Evolutionary conservation across 108 stramenopile species (phyloP), one percentile per base, ranked within the genome.

Genomic region (Cyclotella choctawhatcheeana): DNA sequence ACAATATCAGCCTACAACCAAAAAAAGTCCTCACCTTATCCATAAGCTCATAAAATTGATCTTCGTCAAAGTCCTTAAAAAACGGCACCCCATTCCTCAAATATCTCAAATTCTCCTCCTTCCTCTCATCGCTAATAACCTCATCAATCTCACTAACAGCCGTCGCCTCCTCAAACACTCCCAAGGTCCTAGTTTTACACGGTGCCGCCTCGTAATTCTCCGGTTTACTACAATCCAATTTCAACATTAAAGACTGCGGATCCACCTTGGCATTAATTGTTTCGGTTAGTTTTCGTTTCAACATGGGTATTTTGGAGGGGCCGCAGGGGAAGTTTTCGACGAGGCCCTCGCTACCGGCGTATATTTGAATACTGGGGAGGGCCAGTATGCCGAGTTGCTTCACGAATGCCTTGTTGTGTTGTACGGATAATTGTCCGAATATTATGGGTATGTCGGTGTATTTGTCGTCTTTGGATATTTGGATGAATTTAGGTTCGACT

Each of bases 301-400:
- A 74, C 66, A 92, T 88, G 34, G 91, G 90, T 10, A 93, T 82
- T 58, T 95, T 95, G 43, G 82, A 84, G 0, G 94, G 94, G n/a
- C 94, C 94, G 65, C 94, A 95, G 37, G 94, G 91, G 64, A 95
- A 95, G 27, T 80, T 91, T 66, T 95, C 94, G 29, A 86, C 80
- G 16, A 86, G 53, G 2, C 84, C 79, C 29, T 74, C 67, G 44
- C 62, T 52, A 6, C 81, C 77, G 0, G 86, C 87, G 56, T 92
- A 91, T 24, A 95, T 88, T 54, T 89, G 91, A 22, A 95, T 80
- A 33, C 84, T 85, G 3, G 94, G 94, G 16, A 95, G 62, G 1
- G 91, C 94, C 51, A 92, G 58, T 2, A 95, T 86, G 14, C 90
- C 91, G 6, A 93, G 74, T 7, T 48, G 43, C 60, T 95, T 89